Evolutionary conservation across 192 early-diverging fungal genomes (phyloP), one percentile per base, ranked within the genome.

Genomic region (Entrophospora sp.): DNA sequence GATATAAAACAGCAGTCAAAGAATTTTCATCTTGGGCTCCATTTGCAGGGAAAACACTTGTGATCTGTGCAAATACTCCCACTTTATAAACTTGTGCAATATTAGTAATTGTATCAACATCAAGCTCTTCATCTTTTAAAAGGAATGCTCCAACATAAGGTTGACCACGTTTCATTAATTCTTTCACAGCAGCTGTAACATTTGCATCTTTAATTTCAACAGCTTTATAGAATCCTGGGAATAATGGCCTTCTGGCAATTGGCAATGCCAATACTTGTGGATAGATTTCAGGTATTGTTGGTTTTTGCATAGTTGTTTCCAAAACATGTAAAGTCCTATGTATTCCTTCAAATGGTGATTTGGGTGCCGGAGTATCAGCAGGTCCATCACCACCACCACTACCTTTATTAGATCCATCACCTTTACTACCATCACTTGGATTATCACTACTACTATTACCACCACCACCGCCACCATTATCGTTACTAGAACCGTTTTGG

Each of bases 191-290:
- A 30, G 85, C 84, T 46, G 90, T 95, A 2, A 94, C 94, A 43
- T 89, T 77, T 0, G 94, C 94, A 69, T 97, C 91, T 73, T 95
- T 94, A 60, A 99, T 93, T 25, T 94, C 93, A 25, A 99, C 87
- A 5, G 95, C 92, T 78, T 99, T 99, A 81, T 96, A 99, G 71
- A 96, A 94, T 27, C 94, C 95, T 20, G 96, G 96, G 66, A 98
- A 98, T 22, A 98, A 75, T 18, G 94, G 94, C 24, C 96, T 82
- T 9, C 92, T 80, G 16, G 92, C 90, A 57, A 98, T 89, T 0
- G 96, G 96, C 31, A 98, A 80, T 20, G 94, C 92, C 67, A 99
- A 79, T 0, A 97, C 87, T 65, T 96, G 92, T 5, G 96, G 91
- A 69, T 96, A 98, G 44, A 88, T 84, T 37, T 93, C 91, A 5